Percentiles rank a stretch among this genome's conserved stretches.
phyloP scores from a whole-genome alignment of 1,284 basidiomycete species.

The Termitomyces sp. region DNA sequence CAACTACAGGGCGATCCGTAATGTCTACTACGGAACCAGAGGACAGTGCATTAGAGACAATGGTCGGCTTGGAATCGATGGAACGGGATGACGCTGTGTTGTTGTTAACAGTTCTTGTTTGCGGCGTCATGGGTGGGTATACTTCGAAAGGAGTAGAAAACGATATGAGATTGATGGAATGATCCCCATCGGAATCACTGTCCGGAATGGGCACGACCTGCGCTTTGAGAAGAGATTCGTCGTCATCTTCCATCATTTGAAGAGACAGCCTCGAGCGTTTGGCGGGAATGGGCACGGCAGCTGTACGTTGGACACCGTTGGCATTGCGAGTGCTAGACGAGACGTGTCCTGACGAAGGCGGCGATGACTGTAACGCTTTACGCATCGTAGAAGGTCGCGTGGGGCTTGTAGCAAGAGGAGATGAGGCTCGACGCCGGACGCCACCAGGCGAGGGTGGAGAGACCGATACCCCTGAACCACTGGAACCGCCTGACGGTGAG shows the following conservation, averaged over 20 bases:
- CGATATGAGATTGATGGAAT: conserved; percentile 58
- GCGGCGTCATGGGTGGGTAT: conserved; percentile 32
- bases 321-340: conserved; percentile 34
- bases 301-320: conserved; percentile 21
- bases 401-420: conserved; percentile 38
- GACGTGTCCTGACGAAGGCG: conserved; percentile 33
- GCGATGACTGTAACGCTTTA: conserved; percentile 42
- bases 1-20: conserved; percentile 53
- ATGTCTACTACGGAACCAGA: conserved; percentile 45
- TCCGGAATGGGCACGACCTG: conserved; percentile 68
- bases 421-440: conserved; percentile 47
- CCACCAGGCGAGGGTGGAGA: conserved; percentile 47
- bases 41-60: conserved; percentile 53
- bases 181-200: conserved; percentile 60
- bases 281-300: conserved; percentile 27
- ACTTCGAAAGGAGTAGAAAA: conserved; percentile 66
- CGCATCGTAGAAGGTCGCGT: conserved; percentile 37
- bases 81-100: conserved; percentile 52
- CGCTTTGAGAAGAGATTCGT: conserved; percentile 67
- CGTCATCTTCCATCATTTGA: conserved; percentile 35
- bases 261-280: conserved; percentile 37
- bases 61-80: conserved; percentile 42
- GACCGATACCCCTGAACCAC: conserved; percentile 33
- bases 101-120: conserved; percentile 21
- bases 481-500: conserved; percentile 36